A percentile compares a stretch with the other conserved stretches of the same genome.
Evolutionary conservation across 2,329 filamentous ascomycete genomes (phyloP).

Genomic region (Ascosphaera aggregata): DNA sequence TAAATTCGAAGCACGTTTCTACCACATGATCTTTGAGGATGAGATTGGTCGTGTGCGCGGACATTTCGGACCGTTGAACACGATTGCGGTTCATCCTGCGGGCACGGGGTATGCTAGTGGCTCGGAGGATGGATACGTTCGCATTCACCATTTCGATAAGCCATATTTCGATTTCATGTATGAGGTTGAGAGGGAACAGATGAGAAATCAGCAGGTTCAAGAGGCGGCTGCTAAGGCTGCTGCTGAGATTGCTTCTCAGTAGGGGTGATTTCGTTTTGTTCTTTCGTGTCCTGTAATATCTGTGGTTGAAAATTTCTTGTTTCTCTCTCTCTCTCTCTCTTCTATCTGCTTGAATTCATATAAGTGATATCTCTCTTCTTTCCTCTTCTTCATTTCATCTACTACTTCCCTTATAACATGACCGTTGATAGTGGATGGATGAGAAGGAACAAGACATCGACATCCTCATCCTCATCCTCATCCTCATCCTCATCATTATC

Average conservation of each 20-base stretch:
- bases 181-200: conserved; percentile 77
- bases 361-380: too few relatives aligned
- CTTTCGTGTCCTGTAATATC: background rate
- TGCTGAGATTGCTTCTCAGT: background rate
- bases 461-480: too few relatives aligned
- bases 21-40: conserved; percentile 99
- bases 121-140: conserved; percentile 95
- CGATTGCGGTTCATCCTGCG: conserved; percentile 76
- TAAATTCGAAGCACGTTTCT: conserved; percentile 98
- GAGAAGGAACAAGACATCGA: too few relatives aligned
- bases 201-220: conserved; percentile 15
- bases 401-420: too few relatives aligned
- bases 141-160: conserved; percentile 97
- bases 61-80: conserved; percentile 94
- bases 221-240: background rate
- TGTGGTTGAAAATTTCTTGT: too few relatives aligned
- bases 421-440: too few relatives aligned
- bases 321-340: too few relatives aligned
- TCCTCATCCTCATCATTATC: too few relatives aligned
- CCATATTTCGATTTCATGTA: conserved; percentile 97
- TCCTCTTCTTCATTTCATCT: too few relatives aligned
- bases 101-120: conserved; percentile 87
- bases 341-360: too few relatives aligned
- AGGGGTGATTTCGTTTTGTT: background rate
- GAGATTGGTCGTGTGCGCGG: conserved; percentile 93